Evolutionary conservation across 23 red algal genomes (phyloP), one percentile per base, ranked within the genome.

Genomic region (Gracilaria gracilis): DNA sequence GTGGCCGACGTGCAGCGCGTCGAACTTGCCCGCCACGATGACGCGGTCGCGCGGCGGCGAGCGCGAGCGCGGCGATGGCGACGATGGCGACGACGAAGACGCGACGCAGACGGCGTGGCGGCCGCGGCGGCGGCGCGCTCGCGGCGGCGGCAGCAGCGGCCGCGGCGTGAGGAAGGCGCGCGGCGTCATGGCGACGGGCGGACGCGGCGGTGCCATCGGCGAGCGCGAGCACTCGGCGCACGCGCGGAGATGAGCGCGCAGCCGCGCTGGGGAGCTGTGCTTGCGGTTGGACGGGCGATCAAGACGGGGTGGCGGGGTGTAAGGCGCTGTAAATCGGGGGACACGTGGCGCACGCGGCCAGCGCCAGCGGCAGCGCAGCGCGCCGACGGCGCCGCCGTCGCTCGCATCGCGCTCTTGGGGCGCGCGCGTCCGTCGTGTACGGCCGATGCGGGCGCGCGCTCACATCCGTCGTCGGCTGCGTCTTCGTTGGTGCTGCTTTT

Each of bases 11-110:
- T 97, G 95, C 49, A 97, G 83, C 31, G 95, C 83, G 85, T 97
- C 95, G 66, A 97, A 97, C 86, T 97, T 97, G 14, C 95, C 95
- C 1, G 95, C 90, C 25, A 93, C 89, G 20, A 97, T 83, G 12
- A 97, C 75, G 34, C 9, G 29, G 24, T 28, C 24, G 24, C 6
- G 9, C 9, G 23, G 21, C 35, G 35, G 35, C n/a, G 69, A 1
- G 13, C 4, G 65, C 14, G 69, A 2, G 13, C 1, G 37, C 37
- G 37, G 35, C 34, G 35, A 36, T 36, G 69, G 35, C 69, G 35
- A 23, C 37, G 69, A 7, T 17, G 11, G 69, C 69, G 69, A 8
- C 69, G n/a, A 8, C 15, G 66, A 1, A 29, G 66, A 8, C 2
- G 9, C 42, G 66, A 25, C 55, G 55, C 55, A 59, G 4, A 15